Evolutionary conservation across 2,329 filamentous ascomycete genomes (phyloP), one percentile per base, ranked within the genome.

Genomic region (Trichoderma cornu-damae): DNA sequence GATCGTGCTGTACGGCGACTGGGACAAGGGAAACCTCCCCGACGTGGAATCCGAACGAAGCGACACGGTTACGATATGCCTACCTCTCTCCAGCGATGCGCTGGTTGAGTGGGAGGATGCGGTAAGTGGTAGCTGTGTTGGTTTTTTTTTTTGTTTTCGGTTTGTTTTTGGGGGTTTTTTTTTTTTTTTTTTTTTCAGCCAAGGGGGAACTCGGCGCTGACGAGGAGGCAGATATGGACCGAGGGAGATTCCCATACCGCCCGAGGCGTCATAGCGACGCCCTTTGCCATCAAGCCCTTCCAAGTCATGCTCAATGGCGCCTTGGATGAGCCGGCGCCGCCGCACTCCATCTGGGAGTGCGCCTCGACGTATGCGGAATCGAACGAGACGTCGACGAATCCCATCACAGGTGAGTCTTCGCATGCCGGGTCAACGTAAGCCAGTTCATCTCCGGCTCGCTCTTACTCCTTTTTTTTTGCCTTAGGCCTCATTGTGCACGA

Each of bases 61-160:
- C 1, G 79, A 84, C 52, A 66, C 69, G 2, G 69, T 72, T 34
- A 76, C 79, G 0, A 74, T 79, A 14, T 84, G 82, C 61, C 64
- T 79, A 11, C 73, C 75, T 59, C 72, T 84, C 14, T 74, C 73
- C 0, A 69, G 75, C 0, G 80, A 83, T 61, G 75, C 81, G 1
- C 82, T 83, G 61, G 69, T 84, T 12, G 75, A 77, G 50, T 84
- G 80, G 73, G 81, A 84, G 62, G 74, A 81, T 46, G 70, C 68
- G 38, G 79, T 80, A 69, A 42, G 74, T 56, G 2, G 3, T 14
- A 6, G 1, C 6, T 35, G 12, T 26, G 11, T 12, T 32, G 28
- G n/a, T n/a, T 3, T 28, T n/a, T 5, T n/a, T 16, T 9, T 22
- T 8, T 22, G n/a, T n/a, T n/a, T n/a, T n/a, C n/a, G n/a, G n/a